Conservation (phyloP, 371 early-diverging fungal species). For the Encephalitozoon hellem region DNA sequence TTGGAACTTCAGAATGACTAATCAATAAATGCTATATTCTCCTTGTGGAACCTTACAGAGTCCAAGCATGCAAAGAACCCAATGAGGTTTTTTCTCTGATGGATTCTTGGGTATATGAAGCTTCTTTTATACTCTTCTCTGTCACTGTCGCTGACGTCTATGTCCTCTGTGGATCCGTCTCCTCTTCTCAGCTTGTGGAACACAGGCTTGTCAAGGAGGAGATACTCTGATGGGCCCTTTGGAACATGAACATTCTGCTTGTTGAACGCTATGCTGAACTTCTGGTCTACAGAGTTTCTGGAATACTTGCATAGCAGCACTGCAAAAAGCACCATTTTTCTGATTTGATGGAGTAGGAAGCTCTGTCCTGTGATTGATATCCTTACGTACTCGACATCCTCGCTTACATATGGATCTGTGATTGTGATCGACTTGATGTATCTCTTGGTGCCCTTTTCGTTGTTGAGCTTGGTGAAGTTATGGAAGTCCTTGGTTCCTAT, state of each 20-base stretch:
- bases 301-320: conserved; percentile 26
- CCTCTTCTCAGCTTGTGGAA: conserved; percentile 42
- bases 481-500: conserved; percentile 83
- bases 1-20: neutral
- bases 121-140: conserved; percentile 29
- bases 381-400: conserved; percentile 77
- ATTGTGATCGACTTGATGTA: conserved; percentile 68
- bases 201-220: conserved; percentile 71
- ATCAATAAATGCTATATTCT: neutral
- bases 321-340: conserved; percentile 73
- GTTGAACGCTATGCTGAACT: conserved; percentile 63
- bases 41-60: conserved; percentile 13
- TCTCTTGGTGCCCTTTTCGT: conserved; percentile 67
- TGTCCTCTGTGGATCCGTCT: conserved; percentile 12
- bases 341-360: conserved; percentile 92
- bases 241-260: conserved; percentile 75
- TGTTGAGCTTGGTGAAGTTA: conserved; percentile 79
- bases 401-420: conserved; percentile 59
- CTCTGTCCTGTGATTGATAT: conserved; percentile 85
- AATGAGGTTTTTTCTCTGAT: conserved; percentile 7
- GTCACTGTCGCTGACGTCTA: conserved; percentile 16
- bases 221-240: conserved; percentile 87
- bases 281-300: conserved; percentile 50
- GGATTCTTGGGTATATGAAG: conserved; percentile 33
- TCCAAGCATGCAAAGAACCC: conserved; percentile 11